Evolutionary conservation across 2,329 filamentous ascomycete genomes (phyloP), one percentile per base, ranked within the genome.

Genomic region (Orbilia oligospora): DNA sequence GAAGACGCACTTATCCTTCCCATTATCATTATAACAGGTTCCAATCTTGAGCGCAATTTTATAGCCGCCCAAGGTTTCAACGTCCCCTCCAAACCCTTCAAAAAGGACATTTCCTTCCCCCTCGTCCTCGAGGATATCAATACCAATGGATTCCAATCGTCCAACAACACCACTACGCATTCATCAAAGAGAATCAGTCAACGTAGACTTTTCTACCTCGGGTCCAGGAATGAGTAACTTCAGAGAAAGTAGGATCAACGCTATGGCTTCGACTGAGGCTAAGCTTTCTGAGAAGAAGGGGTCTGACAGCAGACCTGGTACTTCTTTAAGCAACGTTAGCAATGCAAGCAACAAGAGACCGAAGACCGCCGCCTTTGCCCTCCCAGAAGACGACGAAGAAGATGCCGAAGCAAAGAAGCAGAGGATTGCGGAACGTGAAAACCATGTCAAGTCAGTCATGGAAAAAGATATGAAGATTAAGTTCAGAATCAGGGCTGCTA

Each of bases 361-460:
- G 73, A 95, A 98, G 84, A 88, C 88, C 71, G 84, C 87, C 80
- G 95, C 95, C 0, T 94, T 97, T 75, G 93, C 94, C 85, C 90
- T 95, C 84, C 95, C 98, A 85, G 92, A 89, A 36, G 91, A 90
- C 82, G 95, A 98, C 84, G 83, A 97, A 84, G 95, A 97, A 90
- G 84, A 93, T 88, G 41, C 48, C 64, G 36, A 16, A 14, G 36
- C 46, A 27, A 64, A 61, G 16, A 30, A 6, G 33, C 14, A 68
- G 53, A 48, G 58, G 27, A 44, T 53, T 9, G n/a, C 73, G 16
- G 48, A 61, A 51, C 46, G 44, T 36, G 51, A 53, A 68, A 69
- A 20, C 84, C 87, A 84, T 87, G 84, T 80, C 83, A 82, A 84
- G 82, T 24, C 46, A 10, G 33, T 75, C 20, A 75, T 75, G 76